phyloP scores from a whole-genome alignment of 1,139 yeast species.

The Debaryomyces udenii region DNA sequence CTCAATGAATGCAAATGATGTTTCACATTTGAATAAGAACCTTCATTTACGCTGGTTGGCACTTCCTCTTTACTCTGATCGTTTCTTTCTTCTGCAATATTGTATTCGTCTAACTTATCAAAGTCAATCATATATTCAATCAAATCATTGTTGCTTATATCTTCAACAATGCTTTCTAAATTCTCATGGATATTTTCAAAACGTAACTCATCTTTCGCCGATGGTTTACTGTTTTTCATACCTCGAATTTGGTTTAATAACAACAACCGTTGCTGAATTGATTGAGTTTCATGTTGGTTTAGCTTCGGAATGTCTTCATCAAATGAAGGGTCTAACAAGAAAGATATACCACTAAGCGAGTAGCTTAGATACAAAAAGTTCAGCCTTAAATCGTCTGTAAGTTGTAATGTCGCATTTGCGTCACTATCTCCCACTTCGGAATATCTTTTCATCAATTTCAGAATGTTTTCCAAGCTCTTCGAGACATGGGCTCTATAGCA shows the following conservation, averaged over 20 bases:
- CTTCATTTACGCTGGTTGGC: slow-evolving; percentile 6
- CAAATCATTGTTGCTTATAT: slow-evolving; percentile 30
- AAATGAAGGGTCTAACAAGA: slow-evolving; percentile 70
- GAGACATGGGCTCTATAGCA: slow-evolving; percentile 56
- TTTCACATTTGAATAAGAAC: neutral
- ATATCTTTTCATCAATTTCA: slow-evolving; percentile 35
- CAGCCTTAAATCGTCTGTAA: slow-evolving; percentile 55
- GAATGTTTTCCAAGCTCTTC: slow-evolving; percentile 46
- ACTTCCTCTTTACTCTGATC: slow-evolving; percentile 31
- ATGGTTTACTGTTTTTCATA: slow-evolving; percentile 18
- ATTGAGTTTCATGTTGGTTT: slow-evolving; percentile 33
- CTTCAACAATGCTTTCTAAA: slow-evolving; percentile 43
- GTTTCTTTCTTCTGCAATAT: slow-evolving; percentile 15
- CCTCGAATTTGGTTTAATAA: slow-evolving; percentile 39
- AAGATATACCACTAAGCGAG: slow-evolving; percentile 72
- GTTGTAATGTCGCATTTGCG: slow-evolving; percentile 23
- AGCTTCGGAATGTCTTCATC: slow-evolving; percentile 49
- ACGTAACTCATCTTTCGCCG: slow-evolving; percentile 29
- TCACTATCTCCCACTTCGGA: slow-evolving; percentile 23
- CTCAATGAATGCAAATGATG: slow-evolving; percentile 2
- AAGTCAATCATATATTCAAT: slow-evolving; percentile 21
- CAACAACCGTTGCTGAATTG: slow-evolving; percentile 38
- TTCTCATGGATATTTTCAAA: slow-evolving; percentile 40
- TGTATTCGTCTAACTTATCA: slow-evolving; percentile 18
- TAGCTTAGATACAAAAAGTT: slow-evolving; percentile 61